These are phyloP conservation scores for Agaricales sp. DNA, from an alignment of 1,284 basidiomycete genomes.

Conservation along the genomic window DNA sequence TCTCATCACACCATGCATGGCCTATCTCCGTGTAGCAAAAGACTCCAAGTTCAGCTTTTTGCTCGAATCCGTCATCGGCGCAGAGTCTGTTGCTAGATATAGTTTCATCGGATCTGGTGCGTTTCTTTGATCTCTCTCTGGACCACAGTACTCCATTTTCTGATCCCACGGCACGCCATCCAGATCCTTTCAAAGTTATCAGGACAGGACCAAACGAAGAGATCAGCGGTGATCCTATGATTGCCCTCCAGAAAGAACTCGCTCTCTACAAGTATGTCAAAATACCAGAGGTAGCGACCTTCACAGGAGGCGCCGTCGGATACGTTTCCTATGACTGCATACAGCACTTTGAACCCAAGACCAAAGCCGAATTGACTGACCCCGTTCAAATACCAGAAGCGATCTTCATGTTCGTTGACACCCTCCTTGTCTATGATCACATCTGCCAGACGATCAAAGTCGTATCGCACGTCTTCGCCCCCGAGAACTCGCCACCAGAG, in stretches of 20 bases:
- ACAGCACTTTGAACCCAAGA: constrained; percentile 95
- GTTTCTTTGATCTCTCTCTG: constrained; percentile 16
- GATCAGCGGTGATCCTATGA: constrained; percentile 80
- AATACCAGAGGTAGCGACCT: constrained; percentile 86
- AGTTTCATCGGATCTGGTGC: constrained; percentile 92
- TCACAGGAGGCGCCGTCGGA: constrained; percentile 96
- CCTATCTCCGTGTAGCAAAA: constrained; percentile 88
- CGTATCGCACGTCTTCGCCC: constrained; percentile 90
- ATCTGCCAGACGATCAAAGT: constrained; percentile 92
- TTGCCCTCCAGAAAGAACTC: constrained; percentile 80
- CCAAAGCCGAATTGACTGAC: constrained; percentile 63
- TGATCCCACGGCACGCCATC: constrained; percentile 7
- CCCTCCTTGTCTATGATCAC: constrained; percentile 94
- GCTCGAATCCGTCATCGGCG: constrained; percentile 85
- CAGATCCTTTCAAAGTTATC: constrained; percentile 89
- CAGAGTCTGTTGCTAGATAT: constrained; percentile 88
- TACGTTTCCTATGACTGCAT: constrained; percentile 97
- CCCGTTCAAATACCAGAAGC: constrained; percentile 85
- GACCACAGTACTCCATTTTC: constrained; percentile 4
- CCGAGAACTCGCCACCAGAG: constrained; percentile 48
- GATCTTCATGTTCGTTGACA: constrained; percentile 95
- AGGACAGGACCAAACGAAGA: constrained; percentile 84
- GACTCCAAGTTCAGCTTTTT: constrained; percentile 91
- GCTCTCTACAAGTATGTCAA: constrained; percentile 83
- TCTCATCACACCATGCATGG: constrained; percentile 93